phyloP scores from a whole-genome alignment of 306 rosid species.

The Vachellia pachyceras region DNA sequence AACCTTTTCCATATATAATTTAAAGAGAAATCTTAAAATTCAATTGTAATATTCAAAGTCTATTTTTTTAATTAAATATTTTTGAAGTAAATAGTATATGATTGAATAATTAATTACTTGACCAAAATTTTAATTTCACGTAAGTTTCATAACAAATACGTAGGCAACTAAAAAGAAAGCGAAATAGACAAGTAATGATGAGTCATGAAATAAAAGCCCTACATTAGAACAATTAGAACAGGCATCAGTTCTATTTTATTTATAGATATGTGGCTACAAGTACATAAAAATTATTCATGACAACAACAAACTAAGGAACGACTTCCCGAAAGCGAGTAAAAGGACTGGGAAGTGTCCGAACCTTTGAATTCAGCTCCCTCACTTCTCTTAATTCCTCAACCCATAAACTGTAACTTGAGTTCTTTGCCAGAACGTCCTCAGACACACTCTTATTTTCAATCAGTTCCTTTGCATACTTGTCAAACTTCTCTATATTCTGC shows the following conservation, averaged over 20 bases:
- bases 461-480: constrained; percentile 55
- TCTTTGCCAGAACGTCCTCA: constrained; percentile 63
- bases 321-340: constrained; percentile 41
- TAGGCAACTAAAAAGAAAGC: not conserved
- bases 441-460: constrained; percentile 68
- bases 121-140: not conserved
- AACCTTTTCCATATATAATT: not conserved
- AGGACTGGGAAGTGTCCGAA: constrained; percentile 27
- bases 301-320: constrained; percentile 37
- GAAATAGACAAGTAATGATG: not conserved
- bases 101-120: not conserved
- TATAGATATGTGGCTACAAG: not conserved
- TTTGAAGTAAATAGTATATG: not conserved
- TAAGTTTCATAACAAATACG: not conserved
- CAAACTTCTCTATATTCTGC: constrained; percentile 58
- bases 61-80: not conserved
- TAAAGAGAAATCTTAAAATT: not conserved
- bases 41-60: not conserved
- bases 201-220: constrained; percentile 20
- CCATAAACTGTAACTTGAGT: constrained; percentile 72
- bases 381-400: constrained; percentile 51
- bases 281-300: not conserved
- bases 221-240: not conserved
- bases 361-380: constrained; percentile 50
- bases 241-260: not conserved